phyloP scores from a whole-genome alignment of 768 basidiomycete genomes.

The Phaeotremella fagi region DNA sequence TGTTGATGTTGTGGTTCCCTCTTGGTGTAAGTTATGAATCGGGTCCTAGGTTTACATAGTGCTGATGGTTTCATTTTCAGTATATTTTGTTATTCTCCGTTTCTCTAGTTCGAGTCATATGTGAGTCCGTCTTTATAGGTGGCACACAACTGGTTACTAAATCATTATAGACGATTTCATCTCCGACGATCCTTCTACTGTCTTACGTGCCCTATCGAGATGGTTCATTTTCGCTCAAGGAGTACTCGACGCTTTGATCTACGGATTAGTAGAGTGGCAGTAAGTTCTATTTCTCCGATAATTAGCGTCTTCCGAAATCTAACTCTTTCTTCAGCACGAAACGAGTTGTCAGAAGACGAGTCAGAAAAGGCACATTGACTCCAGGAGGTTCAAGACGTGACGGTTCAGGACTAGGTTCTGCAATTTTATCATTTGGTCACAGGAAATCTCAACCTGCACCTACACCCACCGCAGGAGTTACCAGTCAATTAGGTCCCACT shows the following conservation, averaged over 20 bases:
- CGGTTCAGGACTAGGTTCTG: background rate
- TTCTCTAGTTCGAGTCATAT: slow-evolving; percentile 47
- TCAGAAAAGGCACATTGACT: slow-evolving; percentile 37
- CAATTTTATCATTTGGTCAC: background rate
- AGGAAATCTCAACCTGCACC: background rate
- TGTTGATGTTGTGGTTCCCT: slow-evolving; percentile 49
- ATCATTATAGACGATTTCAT: slow-evolving; percentile 31
- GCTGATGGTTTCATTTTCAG: slow-evolving; percentile 4
- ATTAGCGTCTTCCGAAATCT: background rate
- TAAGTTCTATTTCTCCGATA: slow-evolving; percentile 16
- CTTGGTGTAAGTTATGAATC: slow-evolving; percentile 37
- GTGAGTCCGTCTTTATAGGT: slow-evolving; percentile 19
- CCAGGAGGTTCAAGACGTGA: slow-evolving; percentile 1
- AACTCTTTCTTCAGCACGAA: slow-evolving; percentile 30
- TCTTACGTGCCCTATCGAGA: slow-evolving; percentile 43
- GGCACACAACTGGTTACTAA: slow-evolving; percentile 1
- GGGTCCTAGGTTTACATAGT: background rate
- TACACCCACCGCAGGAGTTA: background rate
- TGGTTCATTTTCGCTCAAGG: slow-evolving; percentile 49
- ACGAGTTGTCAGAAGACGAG: slow-evolving; percentile 39
- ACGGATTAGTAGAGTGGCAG: slow-evolving; percentile 49
- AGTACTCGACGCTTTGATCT: slow-evolving; percentile 47
- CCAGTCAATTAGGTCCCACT: background rate
- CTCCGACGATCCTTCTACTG: slow-evolving; percentile 23
- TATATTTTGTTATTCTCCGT: slow-evolving; percentile 48